Base-by-base conservation (phyloP, 352 stramenopile species). In the Phytophthora nicotianae region DNA sequence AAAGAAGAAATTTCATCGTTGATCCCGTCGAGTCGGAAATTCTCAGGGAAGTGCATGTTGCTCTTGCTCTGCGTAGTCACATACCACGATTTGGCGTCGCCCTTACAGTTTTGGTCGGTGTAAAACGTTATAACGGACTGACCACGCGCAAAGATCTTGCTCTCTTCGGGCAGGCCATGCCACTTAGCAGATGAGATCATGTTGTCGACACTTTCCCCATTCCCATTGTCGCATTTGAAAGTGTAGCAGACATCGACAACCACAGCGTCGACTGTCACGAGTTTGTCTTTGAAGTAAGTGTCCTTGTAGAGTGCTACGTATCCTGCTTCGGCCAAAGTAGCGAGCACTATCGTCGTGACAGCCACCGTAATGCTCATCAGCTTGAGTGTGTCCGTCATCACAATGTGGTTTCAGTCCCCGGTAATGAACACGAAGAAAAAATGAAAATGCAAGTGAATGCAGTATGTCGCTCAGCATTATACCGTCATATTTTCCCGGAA, bases 1-100 rank as follows among this genome's bases (percentile, higher is more conserved):
- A 65, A 65, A 21, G 57, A 65, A n/a, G 27, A 61, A 26, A 60
- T 62, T 8, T 40, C 60, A n/a, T 65, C 48, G 21, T 59, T 59
- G 5, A 67, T 56, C 26, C 58, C 58, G 17, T 61, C 50, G 2
- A 56, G 33, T 5, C 20, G 24, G 8, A 67, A 61, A 9, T 67
- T 55, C 2, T 55, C 19, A 0, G 50, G 58, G 24, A 67, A 67
- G 17, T 66, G 46, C 21, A 16, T 38, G 26, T 50, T 23, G 5
- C 60, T 45, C 21, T 38, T 45, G 21, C 49, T 66, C 33, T 66
- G 58, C 0, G 50, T 60, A 8, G 50, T 23, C 24, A 55, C 38
- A 4, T 37, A 20, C 50, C 58, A 62, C 10, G 10, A 19, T 13
- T 13, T 6, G 37, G 35, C 4, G 4, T 27, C 24, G 5, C 33